These are phyloP conservation scores for Pichia inconspicua DNA, from an alignment of 1,139 yeast genomes.

Conservation along the genomic window DNA sequence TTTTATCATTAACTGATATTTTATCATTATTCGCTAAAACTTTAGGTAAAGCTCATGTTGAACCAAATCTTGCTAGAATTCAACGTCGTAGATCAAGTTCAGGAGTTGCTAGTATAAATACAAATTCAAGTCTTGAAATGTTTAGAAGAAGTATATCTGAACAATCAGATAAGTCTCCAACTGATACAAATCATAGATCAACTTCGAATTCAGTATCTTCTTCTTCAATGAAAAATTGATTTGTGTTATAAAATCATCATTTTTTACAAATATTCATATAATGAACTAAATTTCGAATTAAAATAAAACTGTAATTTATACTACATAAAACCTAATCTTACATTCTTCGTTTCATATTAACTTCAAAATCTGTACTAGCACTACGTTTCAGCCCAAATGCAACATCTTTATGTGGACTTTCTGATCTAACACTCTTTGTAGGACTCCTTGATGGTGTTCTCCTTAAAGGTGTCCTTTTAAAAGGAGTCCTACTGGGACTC, in stretches of 20 bases:
- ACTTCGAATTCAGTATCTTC: not conserved
- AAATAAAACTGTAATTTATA: too few relatives aligned
- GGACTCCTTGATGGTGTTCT: not conserved
- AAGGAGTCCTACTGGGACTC: conserved; percentile 1
- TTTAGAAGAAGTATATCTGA: conserved; percentile 27
- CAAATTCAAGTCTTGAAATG: conserved; percentile 28
- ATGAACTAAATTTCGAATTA: too few relatives aligned
- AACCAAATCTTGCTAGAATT: conserved; percentile 78
- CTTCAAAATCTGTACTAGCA: conserved; percentile 1
- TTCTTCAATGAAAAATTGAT: not conserved
- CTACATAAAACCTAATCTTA: too few relatives aligned
- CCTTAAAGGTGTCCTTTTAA: not conserved
- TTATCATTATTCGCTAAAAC: conserved; percentile 71
- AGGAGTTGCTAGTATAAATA: conserved; percentile 27
- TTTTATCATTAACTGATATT: conserved; percentile 83
- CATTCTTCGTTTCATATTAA: not conserved
- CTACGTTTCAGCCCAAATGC: conserved; percentile 9
- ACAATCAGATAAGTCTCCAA: conserved; percentile 3
- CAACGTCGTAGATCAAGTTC: conserved; percentile 69
- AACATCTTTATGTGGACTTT: conserved; percentile 1
- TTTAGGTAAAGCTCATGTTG: conserved; percentile 55
- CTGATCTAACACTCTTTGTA: not conserved
- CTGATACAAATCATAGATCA: not conserved
- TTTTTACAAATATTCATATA: too few relatives aligned
- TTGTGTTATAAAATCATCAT: not conserved